Evolutionary conservation across 495 filamentous ascomycete genomes (phyloP), one percentile per base, ranked within the genome.

Genomic region (Terfezia boudieri): DNA sequence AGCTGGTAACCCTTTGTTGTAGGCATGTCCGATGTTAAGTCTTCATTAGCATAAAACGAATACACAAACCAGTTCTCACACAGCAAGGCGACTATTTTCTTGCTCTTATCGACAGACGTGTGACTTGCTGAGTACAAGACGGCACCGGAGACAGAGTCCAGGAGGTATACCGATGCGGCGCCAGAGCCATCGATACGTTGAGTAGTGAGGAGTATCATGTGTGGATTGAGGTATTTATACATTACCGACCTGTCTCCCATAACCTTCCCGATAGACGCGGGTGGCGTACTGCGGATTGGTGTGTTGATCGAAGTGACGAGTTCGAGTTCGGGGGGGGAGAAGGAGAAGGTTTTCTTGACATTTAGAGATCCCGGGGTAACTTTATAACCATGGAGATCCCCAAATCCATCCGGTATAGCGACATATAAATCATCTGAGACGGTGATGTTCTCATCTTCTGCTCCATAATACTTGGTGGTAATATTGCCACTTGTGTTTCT

Each of bases 1-100:
- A 96, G 76, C 58, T 94, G 84, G 66, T 94, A 89, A 22, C 86
- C 87, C 68, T 83, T 83, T 52, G 85, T 71, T 2, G 76, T 67
- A 49, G 79, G 71, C 10, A 50, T 52, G 23, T 71, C 61, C 2
- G 66, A 58, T 37, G 55, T 55, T 10, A 63, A 56, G 50, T 72
- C 70, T 32, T 73, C 70, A 54, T 84, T 73, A 38, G 74, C 77
- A 63, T 74, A 89, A 70, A 88, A 84, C n/a, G 85, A 81, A 71
- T 90, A 94, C 26, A 83, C 72, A 66, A 94, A 85, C 87, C 88
- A 96, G 70, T 99, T 96, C 71, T 96, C 90, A 5, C 85, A 81
- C 35, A 96, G 69, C 36, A 75, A 75, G 37, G 84, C 83, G 20
- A 79, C 68, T 58, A 95, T 85, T 2, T 82, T 76, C 58, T 86